Percentiles rank a stretch among this genome's conserved stretches.
phyloP scores from a whole-genome alignment of 1,284 basidiomycete species.

The Pyrrhoderma noxium region DNA sequence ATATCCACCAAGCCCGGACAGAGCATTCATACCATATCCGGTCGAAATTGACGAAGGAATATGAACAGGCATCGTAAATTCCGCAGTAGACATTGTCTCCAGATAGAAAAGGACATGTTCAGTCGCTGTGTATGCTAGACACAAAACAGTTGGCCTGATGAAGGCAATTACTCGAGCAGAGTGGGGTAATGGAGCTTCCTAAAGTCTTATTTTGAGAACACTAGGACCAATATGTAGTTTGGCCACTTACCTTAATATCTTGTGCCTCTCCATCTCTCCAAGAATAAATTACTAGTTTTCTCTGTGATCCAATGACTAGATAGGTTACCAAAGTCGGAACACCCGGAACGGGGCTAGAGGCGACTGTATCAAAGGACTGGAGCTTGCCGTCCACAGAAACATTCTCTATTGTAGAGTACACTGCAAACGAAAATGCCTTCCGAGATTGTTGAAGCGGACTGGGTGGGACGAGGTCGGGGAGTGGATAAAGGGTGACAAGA shows the following conservation, averaged over 20 bases:
- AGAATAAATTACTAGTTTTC: constrained; percentile 78
- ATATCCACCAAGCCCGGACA: constrained; percentile 80
- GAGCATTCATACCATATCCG: constrained; percentile 56
- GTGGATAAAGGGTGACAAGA: constrained; percentile 54
- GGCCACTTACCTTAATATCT: constrained; percentile 54
- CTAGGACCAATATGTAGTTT: constrained; percentile 12
- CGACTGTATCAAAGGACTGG: constrained; percentile 10
- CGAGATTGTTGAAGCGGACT: constrained; percentile 68
- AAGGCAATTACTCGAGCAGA: constrained; percentile 74
- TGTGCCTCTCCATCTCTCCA: constrained; percentile 85
- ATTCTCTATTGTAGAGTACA: constrained; percentile 57
- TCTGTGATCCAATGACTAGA: constrained; percentile 78
- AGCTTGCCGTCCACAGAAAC: constrained; percentile 23
- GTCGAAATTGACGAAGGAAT: constrained; percentile 34
- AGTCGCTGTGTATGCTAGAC: constrained; percentile 69
- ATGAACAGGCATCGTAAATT: constrained; percentile 46
- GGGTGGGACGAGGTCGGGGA: constrained; percentile 60
- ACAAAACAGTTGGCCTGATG: constrained; percentile 53
- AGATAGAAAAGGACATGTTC: constrained; percentile 75
- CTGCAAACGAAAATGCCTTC: constrained; percentile 73
- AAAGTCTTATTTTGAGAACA: constrained; percentile 14
- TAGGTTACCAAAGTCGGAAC: constrained; percentile 64
- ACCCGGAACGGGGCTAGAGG: constrained; percentile 28
- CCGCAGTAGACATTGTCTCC: constrained; percentile 46
- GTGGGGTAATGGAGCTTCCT: constrained; percentile 82